Base-by-base conservation (phyloP, 2,329 filamentous ascomycete species). In the Gremmenia infestans region DNA sequence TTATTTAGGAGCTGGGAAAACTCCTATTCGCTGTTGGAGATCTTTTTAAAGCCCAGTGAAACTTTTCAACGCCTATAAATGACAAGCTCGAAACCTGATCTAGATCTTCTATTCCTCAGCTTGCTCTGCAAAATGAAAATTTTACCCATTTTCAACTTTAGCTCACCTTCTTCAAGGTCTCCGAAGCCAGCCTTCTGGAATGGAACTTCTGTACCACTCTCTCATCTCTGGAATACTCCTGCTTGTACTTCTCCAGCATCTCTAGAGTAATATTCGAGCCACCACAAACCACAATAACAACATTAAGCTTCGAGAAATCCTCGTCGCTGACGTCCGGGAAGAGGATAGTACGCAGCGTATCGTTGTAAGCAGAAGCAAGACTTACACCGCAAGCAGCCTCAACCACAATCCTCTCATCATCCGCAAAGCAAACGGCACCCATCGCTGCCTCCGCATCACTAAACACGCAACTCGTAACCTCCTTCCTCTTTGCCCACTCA, bases 241-340 rank as follows among this genome's bases (percentile, higher is more conserved):
- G 42, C 35, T 43, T 75, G 69, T 86, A 91, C 54, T 73, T 75
- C 50, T 77, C 74, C 53, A 91, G 72, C 66, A 85, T 79, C 39
- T 82, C 78, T 58, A 87, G 70, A 2, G 81, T 83, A 45, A 89
- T 80, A 68, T 84, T 83, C 25, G 80, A 85, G 7, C 88, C 88
- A 42, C 93, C 93, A 66, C 93, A 97, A 5, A 97, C 85, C 37
- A 96, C 78, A 53, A 97, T 76, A 2, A 97, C 91, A 8, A 97
- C 81, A 61, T 88, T 89, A 68, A 83, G 87, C 54, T 80, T 74
- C 0, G 77, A 75, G 72, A 80, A 85, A 59, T 91, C 79, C 45
- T 80, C 79, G 22, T 82, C 79, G 0, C 72, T 71, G 42, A 80
- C 47, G 0, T 71, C 76, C 50, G 73, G 65, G 0, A 87, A 82